Conservation (phyloP, 139 green algal genomes). For the Chlamydomonas sp. region DNA sequence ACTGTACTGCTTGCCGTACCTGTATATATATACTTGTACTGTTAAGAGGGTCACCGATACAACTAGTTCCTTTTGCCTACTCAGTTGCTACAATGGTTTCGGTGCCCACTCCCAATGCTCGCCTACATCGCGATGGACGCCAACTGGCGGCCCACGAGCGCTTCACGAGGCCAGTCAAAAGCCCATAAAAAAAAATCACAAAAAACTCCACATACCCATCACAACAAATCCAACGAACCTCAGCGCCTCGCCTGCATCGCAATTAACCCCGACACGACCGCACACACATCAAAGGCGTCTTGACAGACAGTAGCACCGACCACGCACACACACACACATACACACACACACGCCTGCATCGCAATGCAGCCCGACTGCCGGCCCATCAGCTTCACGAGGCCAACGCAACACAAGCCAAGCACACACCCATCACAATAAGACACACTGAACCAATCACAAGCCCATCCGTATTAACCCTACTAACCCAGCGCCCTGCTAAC, state of each 20-base stretch:
- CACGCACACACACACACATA: too few relatives aligned
- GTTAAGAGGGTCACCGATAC: too few relatives aligned
- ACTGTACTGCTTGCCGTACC: too few relatives aligned
- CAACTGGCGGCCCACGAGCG: slow-evolving; percentile 71
- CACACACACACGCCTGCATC: too few relatives aligned
- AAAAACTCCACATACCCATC: neutral
- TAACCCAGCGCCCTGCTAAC: too few relatives aligned
- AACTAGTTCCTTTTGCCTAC: too few relatives aligned
- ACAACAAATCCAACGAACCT: neutral
- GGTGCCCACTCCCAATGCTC: too few relatives aligned
- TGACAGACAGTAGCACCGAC: too few relatives aligned
- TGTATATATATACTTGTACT: too few relatives aligned
- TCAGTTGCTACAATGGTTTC: too few relatives aligned
- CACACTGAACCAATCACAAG: slow-evolving; percentile 5
- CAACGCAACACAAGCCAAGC: slow-evolving; percentile 38
- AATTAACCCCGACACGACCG: too few relatives aligned
- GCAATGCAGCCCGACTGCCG: slow-evolving; percentile 78
- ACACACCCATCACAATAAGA: neutral
- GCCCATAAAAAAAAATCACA: slow-evolving; percentile 1
- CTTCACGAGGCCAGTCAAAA: slow-evolving; percentile 58
- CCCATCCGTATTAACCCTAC: neutral
- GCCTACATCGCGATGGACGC: slow-evolving; percentile 82
- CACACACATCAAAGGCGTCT: too few relatives aligned
- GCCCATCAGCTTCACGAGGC: slow-evolving; percentile 86
- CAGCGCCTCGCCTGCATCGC: slow-evolving; percentile 59